Base-by-base conservation (phyloP, 176 grass and related monocot genomes). In the Melocanna baccifera region DNA sequence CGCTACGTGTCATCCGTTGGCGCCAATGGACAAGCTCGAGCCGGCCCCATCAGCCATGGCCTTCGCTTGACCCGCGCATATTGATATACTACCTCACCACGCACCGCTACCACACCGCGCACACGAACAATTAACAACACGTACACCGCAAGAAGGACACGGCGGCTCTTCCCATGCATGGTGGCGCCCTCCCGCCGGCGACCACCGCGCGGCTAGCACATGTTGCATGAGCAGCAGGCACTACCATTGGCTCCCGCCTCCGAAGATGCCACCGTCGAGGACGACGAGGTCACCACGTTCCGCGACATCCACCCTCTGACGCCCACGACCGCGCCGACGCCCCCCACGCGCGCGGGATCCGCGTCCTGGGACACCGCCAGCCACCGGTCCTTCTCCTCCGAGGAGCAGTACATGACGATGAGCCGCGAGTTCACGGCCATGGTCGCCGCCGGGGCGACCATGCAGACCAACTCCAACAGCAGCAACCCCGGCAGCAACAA, bases 291-390 rank as follows among this genome's bases (percentile, higher is more conserved):
- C 39, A 76, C 84, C 67, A 82, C 90, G 81, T 92, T 94, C 85
- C 96, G 93, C 23, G 93, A 95, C 88, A 94, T 99, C 84, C 91
- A 92, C 83, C 73, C 87, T 7, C 67, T 98, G 55, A 91, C 80
- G 7, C 61, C 83, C 39, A 37, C 57, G 50, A 20, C 19, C 37
- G 5, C 25, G 51, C 14, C 81, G 76, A 50, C 87, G 47, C 71
- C 81, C 28, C 56, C 92, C 59, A 43, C 87, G 77, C 79, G 83
- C 78, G 9, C 86, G 3, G 74, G 62, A 2, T 71, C 71, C 73
- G 56, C 74, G 28, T 64, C 56, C 39, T 89, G 94, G 90, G 86
- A 98, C 73, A 87, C 73, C 47, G 87, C 87, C 73, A 97, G 83
- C 92, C 84, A 66, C 91, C 90, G 84, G 32, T 94, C 64, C 58